A percentile compares a stretch with the other conserved stretches of the same genome.
Conservation (phyloP, 208 protist genomes). For the Leishmania mexicana region DNA sequence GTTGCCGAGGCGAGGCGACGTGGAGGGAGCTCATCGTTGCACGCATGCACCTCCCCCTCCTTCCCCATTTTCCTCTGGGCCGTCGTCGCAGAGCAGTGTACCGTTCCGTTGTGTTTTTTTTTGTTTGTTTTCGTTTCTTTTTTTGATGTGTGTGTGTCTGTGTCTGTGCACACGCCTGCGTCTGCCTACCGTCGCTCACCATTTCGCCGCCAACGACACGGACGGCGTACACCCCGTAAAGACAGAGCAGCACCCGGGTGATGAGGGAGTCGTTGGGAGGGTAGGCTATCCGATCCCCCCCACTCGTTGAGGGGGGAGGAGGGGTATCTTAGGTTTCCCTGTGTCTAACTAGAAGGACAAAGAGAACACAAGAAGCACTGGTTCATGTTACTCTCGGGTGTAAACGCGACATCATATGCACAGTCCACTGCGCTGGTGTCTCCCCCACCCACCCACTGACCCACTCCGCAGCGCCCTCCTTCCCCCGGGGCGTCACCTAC, state of each 20-base stretch:
- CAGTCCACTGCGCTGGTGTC: not conserved
- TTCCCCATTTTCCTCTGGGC: not conserved
- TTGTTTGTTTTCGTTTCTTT: not conserved
- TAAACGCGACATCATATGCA: not conserved
- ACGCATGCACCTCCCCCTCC: not conserved
- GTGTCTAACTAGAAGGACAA: slow-evolving; percentile 1
- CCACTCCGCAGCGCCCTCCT: not conserved
- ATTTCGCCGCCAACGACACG: not conserved
- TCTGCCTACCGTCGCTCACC: not conserved
- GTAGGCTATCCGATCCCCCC: not conserved
- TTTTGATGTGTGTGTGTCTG: not conserved
- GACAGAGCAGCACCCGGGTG: not conserved
- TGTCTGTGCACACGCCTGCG: not conserved
- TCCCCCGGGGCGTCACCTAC: no score
- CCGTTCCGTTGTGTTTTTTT: not conserved
- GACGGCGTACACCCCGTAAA: not conserved
- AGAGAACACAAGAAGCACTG: not conserved
- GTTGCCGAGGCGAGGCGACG: not conserved
- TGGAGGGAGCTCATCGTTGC: not conserved
- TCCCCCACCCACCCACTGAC: not conserved
- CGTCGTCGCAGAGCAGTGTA: not conserved
- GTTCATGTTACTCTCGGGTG: not conserved
- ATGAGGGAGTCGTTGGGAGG: not conserved
- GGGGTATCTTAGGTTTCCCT: not conserved
- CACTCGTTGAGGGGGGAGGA: not conserved